Percentiles rank a stretch among this genome's conserved stretches.
These are phyloP conservation scores for Entamoeba invadens DNA, from an alignment of 208 protist species.

Conservation along the genomic window DNA sequence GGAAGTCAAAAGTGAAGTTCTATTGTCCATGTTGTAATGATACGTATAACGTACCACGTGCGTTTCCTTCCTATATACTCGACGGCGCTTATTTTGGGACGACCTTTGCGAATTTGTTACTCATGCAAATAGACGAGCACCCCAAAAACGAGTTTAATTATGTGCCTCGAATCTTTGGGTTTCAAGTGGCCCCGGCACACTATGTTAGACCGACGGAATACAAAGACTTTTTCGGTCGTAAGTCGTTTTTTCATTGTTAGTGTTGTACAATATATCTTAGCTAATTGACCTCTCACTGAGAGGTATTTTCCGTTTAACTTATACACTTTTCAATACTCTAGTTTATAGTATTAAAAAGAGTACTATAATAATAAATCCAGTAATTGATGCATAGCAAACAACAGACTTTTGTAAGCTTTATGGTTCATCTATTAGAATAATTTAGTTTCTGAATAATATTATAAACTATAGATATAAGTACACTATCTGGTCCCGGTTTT, in stretches of 20 bases:
- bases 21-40: constrained; percentile 12
- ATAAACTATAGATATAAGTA: too few species aligned
- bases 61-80: neutral
- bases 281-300: too few species aligned
- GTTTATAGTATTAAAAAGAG: too few species aligned
- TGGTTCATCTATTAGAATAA: too few species aligned
- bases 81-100: neutral
- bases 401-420: too few species aligned
- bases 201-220: neutral
- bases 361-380: too few species aligned
- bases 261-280: too few species aligned
- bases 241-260: neutral
- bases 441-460: too few species aligned
- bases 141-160: neutral
- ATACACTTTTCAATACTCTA: too few species aligned
- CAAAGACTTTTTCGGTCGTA: neutral
- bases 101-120: neutral
- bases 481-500: too few species aligned
- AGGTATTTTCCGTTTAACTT: too few species aligned
- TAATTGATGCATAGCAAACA: too few species aligned
- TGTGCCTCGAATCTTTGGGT: neutral
- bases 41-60: neutral
- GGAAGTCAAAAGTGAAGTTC: neutral
- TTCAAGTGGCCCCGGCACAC: neutral
- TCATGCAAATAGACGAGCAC: neutral